Evolutionary conservation across 805 yeast genomes (phyloP), one percentile per base, ranked within the genome.

Genomic region (Lipomyces spencermartinsiae): DNA sequence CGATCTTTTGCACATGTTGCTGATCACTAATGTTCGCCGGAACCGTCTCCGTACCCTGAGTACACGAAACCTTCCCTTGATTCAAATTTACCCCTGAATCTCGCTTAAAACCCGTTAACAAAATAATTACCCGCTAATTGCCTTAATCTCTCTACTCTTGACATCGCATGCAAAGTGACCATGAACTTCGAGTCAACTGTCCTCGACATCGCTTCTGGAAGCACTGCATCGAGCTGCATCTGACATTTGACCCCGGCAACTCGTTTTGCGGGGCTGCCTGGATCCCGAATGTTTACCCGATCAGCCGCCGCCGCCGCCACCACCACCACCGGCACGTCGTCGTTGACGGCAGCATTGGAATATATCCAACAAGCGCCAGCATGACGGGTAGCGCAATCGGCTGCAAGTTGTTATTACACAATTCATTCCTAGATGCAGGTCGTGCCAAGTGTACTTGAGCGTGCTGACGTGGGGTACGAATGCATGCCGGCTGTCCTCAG

Each of bases 241-340:
- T 68, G n/a, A n/a, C n/a, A n/a, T n/a, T n/a, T n/a, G n/a, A n/a
- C n/a, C 73, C 72, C 5, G 73, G 68, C 16, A 71, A 67, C 62
- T 62, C 72, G 29, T n/a, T 71, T 65, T 43, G 73, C 67, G 22
- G 58, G 66, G n/a, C 35, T 66, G 34, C 56, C 65, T 55, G 68
- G 71, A 16, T 60, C 68, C 39, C 51, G 58, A 19, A 54, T 65
- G 37, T 66, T 61, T 22, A 31, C 63, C 19, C 58, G 46, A 25
- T 39, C 22, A 6, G n/a, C n/a, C n/a, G n/a, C n/a, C n/a, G n/a
- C n/a, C n/a, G n/a, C n/a, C n/a, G 51, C 39, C 19, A 58, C 37
- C 6, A 19, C 16, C 16, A 43, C 19, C 8, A 22, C 8, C 19
- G 25, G 51, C 16, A 4, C 49, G 12, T 29, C 43, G 49, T 58